phyloP scores from a whole-genome alignment of 768 basidiomycete genomes.

The Clavaria fumosa region DNA sequence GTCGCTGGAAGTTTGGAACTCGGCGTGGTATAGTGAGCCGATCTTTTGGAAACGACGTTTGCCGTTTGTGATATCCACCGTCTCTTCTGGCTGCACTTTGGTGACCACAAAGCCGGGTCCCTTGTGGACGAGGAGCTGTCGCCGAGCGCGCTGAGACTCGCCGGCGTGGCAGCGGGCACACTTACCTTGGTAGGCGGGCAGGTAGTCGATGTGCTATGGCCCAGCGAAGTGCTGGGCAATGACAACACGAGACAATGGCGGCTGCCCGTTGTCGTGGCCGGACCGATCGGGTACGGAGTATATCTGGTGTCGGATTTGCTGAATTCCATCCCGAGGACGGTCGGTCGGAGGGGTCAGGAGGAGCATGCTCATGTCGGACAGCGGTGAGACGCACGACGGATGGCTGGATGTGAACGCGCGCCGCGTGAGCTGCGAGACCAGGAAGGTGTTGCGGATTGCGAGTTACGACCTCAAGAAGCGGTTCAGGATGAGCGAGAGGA shows the following conservation, averaged over 20 bases:
- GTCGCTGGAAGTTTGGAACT: not conserved
- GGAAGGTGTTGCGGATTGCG: constrained; percentile 84
- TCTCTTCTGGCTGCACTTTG: constrained; percentile 58
- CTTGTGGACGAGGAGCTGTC: constrained; percentile 18
- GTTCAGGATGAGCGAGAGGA: constrained; percentile 52
- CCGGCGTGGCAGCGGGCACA: constrained; percentile 65
- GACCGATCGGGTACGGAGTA: constrained; percentile 53
- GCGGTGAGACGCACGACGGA: constrained; percentile 34
- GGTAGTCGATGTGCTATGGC: constrained; percentile 52
- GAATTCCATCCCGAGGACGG: constrained; percentile 70
- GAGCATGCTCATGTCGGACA: constrained; percentile 26
- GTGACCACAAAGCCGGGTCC: constrained; percentile 24
- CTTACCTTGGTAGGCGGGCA: constrained; percentile 83
- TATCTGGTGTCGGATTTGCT: constrained; percentile 86
- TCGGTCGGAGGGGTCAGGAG: constrained; percentile 70
- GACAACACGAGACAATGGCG: constrained; percentile 57
- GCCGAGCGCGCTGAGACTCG: constrained; percentile 52
- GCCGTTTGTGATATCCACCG: constrained; percentile 82
- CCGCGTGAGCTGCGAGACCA: constrained; percentile 68
- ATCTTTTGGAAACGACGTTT: constrained; percentile 45
- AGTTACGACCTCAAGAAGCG: constrained; percentile 82
- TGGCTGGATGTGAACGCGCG: constrained; percentile 47
- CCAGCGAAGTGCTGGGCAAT: constrained; percentile 77
- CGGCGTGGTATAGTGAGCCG: constrained; percentile 23
- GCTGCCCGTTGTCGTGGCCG: constrained; percentile 69